Evolutionary conservation across 2,329 filamentous ascomycete species (phyloP).

Genomic region (Pyrenochaeta sp.): DNA sequence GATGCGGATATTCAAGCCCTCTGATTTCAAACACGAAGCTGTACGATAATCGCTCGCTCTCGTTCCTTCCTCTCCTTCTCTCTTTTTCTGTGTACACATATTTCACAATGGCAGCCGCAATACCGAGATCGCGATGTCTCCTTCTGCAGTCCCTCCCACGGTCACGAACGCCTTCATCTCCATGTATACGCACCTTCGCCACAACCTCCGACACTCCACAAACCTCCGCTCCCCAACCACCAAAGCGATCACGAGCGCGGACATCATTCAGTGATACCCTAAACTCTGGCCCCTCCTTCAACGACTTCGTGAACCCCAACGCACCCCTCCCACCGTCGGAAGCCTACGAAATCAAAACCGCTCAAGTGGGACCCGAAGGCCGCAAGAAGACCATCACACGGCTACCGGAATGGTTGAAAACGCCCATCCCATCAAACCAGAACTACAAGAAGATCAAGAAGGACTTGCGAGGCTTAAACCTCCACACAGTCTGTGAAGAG

Average conservation of each 20-base stretch:
- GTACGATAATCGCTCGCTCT: not conserved
- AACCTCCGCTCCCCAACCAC: constrained; percentile 27
- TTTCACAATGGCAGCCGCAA: constrained; percentile 41
- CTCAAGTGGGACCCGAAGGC: constrained; percentile 67
- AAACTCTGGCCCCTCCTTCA: constrained; percentile 70
- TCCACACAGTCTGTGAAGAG: constrained; percentile 98
- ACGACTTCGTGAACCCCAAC: constrained; percentile 65
- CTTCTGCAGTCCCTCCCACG: constrained; percentile 29
- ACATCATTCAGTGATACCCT: constrained; percentile 70
- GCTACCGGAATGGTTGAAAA: constrained; percentile 94
- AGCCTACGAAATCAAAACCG: constrained; percentile 68
- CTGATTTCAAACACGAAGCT: not conserved
- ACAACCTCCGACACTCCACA: constrained; percentile 41
- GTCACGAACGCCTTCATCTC: constrained; percentile 15
- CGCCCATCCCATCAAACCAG: constrained; percentile 82
- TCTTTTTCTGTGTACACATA: constrained; percentile 1
- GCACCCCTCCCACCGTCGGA: constrained; percentile 58
- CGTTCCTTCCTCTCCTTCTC: not conserved
- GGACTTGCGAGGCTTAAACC: constrained; percentile 84
- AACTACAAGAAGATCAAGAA: constrained; percentile 97
- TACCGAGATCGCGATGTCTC: constrained; percentile 45
- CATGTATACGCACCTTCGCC: constrained; percentile 42
- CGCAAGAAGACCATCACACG: constrained; percentile 74
- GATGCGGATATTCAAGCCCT: constrained; percentile 31
- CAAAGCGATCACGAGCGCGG: constrained; percentile 49